phyloP scores from a whole-genome alignment of 2,329 filamentous ascomycete genomes.

The Epichloe festucae region DNA sequence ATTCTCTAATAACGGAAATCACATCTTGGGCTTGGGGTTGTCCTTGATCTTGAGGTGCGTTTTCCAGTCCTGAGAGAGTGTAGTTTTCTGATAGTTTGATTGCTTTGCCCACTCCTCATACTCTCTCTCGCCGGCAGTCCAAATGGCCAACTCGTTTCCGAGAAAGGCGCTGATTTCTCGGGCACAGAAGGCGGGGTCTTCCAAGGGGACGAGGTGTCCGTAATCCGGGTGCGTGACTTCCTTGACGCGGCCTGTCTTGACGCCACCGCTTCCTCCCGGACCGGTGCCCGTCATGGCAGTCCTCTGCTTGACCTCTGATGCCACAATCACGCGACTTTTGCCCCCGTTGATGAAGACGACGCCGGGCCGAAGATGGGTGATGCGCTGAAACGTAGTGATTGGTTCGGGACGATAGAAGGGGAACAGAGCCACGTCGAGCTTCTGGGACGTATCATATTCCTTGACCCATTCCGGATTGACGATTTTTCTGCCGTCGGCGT shows the following conservation, averaged over 20 bases:
- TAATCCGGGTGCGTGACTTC: slow-evolving; percentile 49
- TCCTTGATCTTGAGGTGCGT: slow-evolving; percentile 32
- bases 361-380: slow-evolving; percentile 49
- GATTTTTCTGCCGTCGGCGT: slow-evolving; percentile 22
- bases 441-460: slow-evolving; percentile 31
- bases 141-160: slow-evolving; percentile 39
- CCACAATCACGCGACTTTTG: slow-evolving; percentile 40
- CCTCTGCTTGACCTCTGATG: slow-evolving; percentile 41
- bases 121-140: slow-evolving; percentile 41
- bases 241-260: slow-evolving; percentile 50
- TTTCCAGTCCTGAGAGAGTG: slow-evolving; percentile 35
- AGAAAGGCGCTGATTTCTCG: slow-evolving; percentile 45
- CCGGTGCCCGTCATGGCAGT: slow-evolving; percentile 51
- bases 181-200: slow-evolving; percentile 56
- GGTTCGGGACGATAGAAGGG: slow-evolving; percentile 59
- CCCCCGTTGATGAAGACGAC: slow-evolving; percentile 59
- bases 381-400: slow-evolving; percentile 37
- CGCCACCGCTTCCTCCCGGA: slow-evolving; percentile 54
- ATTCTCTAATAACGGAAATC: not conserved
- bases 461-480: slow-evolving; percentile 28
- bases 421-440: slow-evolving; percentile 23
- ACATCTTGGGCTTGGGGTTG: slow-evolving; percentile 17
- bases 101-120: slow-evolving; percentile 44
- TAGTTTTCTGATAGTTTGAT: slow-evolving; percentile 39
- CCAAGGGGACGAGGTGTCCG: slow-evolving; percentile 78